Evolutionary conservation across 345 rosid species (phyloP).

Genomic region (Anastatica hierochuntica): DNA sequence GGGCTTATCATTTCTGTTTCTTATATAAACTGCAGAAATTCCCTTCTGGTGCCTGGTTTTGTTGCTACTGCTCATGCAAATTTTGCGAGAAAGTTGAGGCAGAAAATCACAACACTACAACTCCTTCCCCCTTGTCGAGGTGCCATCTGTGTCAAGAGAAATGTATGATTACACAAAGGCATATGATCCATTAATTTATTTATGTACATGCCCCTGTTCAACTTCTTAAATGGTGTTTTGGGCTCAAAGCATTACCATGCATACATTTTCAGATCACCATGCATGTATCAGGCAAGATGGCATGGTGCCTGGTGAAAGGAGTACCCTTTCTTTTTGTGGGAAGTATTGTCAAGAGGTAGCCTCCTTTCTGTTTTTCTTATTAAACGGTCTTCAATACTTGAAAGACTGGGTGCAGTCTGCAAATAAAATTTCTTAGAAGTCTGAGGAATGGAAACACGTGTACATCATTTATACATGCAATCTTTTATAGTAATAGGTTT

Average conservation of each 20-base stretch:
- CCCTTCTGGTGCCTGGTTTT: conserved; percentile 85
- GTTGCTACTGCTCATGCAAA: conserved; percentile 83
- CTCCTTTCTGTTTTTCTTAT: conserved; percentile 22
- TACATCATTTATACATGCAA: conserved; percentile 2
- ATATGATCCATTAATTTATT: background rate
- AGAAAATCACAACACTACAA: conserved; percentile 23
- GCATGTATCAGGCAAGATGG: conserved; percentile 39
- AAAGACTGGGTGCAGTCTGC: background rate
- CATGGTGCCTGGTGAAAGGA: conserved; percentile 21
- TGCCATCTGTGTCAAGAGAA: conserved; percentile 74
- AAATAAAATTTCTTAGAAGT: background rate
- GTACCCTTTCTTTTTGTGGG: conserved; percentile 55
- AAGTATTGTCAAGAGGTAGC: conserved; percentile 74
- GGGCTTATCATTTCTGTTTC: conserved; percentile 8
- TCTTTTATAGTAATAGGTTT: background rate
- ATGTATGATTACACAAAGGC: conserved; percentile 38
- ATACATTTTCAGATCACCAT: conserved; percentile 58
- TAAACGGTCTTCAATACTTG: conserved; percentile 23
- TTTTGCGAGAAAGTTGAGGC: conserved; percentile 49
- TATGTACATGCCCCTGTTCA: conserved; percentile 6
- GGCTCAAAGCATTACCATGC: conserved; percentile 10
- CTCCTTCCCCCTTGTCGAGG: conserved; percentile 21
- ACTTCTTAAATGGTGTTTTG: conserved; percentile 1
- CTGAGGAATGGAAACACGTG: background rate
- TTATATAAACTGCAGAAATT: conserved; percentile 46